phyloP scores from a whole-genome alignment of 2,329 filamentous ascomycete genomes.

The Dactylellina sp. region DNA sequence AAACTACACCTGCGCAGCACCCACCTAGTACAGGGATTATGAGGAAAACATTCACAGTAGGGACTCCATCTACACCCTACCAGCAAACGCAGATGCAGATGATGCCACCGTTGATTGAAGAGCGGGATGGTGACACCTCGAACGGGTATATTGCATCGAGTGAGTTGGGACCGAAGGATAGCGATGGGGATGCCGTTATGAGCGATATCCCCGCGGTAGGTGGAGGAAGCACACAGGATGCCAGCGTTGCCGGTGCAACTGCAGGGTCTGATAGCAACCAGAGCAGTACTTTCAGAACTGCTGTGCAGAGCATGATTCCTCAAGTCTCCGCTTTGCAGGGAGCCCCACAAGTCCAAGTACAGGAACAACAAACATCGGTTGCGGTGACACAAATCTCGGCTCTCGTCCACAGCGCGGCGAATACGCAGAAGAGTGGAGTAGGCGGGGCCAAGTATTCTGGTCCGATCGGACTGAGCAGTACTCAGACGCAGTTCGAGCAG shows the following conservation, averaged over 20 bases:
- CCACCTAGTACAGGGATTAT: slow-evolving; percentile 20
- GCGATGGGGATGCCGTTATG: slow-evolving; percentile 55
- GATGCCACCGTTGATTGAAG: slow-evolving; percentile 45
- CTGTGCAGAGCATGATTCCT: slow-evolving; percentile 66
- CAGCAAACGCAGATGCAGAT: slow-evolving; percentile 50
- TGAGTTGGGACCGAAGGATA: slow-evolving; percentile 50
- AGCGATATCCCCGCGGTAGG: slow-evolving; percentile 41
- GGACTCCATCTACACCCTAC: slow-evolving; percentile 17
- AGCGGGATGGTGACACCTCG: slow-evolving; percentile 30
- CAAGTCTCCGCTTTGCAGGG: slow-evolving; percentile 64
- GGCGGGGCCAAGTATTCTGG: slow-evolving; percentile 57
- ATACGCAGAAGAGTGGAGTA: slow-evolving; percentile 35
- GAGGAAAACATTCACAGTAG: slow-evolving; percentile 20
- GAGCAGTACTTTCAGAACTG: slow-evolving; percentile 67
- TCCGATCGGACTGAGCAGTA: slow-evolving; percentile 66
- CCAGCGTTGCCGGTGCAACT: background rate
- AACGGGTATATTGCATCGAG: slow-evolving; percentile 51
- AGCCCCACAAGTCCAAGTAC: slow-evolving; percentile 43
- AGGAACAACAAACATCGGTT: slow-evolving; percentile 47
- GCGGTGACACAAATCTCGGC: slow-evolving; percentile 67
- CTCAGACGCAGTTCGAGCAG: slow-evolving; percentile 70
- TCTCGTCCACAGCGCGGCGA: slow-evolving; percentile 15
- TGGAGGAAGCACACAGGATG: slow-evolving; percentile 14
- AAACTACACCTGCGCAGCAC: slow-evolving; percentile 14
- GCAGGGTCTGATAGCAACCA: slow-evolving; percentile 51